Conservation (phyloP, 2,329 filamentous ascomycete species). For the Catunica adiposa region DNA sequence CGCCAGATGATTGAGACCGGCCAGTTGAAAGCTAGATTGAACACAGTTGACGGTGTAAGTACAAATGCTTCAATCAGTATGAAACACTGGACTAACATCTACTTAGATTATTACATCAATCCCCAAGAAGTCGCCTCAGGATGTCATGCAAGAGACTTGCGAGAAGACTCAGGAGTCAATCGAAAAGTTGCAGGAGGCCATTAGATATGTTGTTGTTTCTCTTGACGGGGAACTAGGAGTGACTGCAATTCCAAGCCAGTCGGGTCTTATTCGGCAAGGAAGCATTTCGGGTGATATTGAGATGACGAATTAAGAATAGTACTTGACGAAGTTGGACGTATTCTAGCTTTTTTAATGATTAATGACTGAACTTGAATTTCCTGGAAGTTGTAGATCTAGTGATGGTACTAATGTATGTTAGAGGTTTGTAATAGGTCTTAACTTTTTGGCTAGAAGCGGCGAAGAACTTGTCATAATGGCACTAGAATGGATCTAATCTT, state of each 20-base stretch:
- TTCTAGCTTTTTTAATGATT: neutral
- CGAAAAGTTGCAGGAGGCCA: conserved; percentile 1
- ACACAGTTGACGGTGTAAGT: conserved; percentile 58
- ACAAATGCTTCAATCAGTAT: neutral
- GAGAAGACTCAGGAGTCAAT: neutral
- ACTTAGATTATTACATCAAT: conserved; percentile 14
- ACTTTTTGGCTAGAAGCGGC: neutral
- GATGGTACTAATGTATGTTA: no score
- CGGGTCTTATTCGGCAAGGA: neutral
- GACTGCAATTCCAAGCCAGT: neutral
- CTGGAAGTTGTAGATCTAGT: no score
- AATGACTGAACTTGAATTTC: neutral
- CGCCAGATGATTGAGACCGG: conserved; percentile 59
- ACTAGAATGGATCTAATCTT: no score
- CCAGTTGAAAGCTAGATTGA: conserved; percentile 61
- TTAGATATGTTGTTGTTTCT: conserved; percentile 2
- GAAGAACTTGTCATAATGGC: no score
- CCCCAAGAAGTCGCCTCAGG: neutral
- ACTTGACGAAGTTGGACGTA: neutral
- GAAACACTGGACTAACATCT: neutral
- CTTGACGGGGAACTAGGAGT: neutral
- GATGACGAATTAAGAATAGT: neutral
- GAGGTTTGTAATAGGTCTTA: neutral
- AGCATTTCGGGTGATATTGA: neutral
- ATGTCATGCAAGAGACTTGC: conserved; percentile 4